Evolutionary conservation across 2,329 filamentous ascomycete species (phyloP), one percentile per base, ranked within the genome.

Genomic region (Pseudogymnoascus verrucosus): DNA sequence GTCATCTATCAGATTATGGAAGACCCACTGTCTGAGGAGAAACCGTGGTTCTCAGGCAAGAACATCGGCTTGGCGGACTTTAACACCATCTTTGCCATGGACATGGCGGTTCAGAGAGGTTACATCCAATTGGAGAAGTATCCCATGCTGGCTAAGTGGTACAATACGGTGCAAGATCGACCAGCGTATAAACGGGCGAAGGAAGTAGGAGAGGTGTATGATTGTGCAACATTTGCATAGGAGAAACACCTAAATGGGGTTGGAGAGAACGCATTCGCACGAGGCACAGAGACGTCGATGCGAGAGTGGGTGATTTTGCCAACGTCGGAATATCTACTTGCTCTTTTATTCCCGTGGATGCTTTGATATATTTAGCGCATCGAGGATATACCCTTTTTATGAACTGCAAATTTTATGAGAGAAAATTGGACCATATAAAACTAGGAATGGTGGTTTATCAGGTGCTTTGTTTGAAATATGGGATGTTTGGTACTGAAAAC

Each of bases 1-100:
- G 63, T 26, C 10, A 63, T 65, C 19, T 72, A 65, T 42, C 57
- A 66, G 47, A 26, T 72, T 5, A 64, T 74, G 67, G 72, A 73
- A 39, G 64, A 67, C 31, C 63, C 64, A 23, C 60, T 73, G 19
- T 64, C 61, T 4, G 69, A 68, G 3, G 71, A 71, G 66, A 67
- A 65, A 39, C 68, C 67, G 6, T 74, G 69, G 67, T 72, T 72
- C 62, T 37, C 59, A 4, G 59, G 59, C 12, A 61, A 61, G 31
- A 61, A 61, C 4, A 21, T 61, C 10, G 59, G 59, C 16, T 40
- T 61, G 59, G 59, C 59, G 3, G 59, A 61, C 12, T 21, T 61
- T 12, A 61, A 61, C 10, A 23, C n/a, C 0, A 40, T 23, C 59
- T 61, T 37, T 23, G 14, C 59, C n/a, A 61, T 61, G 59, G 59